Conservation (phyloP, 176 grass and related monocot species). For the Lolium multiflorum region DNA sequence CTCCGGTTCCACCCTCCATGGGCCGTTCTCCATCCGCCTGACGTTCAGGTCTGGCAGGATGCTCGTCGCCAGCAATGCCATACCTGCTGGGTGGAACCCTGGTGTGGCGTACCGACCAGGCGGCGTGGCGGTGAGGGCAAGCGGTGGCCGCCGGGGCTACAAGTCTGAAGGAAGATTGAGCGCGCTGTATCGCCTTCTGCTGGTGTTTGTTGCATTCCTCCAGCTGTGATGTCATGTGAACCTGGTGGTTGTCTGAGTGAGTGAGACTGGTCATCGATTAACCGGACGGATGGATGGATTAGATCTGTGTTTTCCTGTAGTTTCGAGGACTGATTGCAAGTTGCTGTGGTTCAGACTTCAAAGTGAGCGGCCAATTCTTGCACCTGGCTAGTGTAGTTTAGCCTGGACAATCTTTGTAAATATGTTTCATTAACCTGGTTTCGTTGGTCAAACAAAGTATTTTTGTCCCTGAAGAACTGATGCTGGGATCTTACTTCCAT, state of each 20-base stretch:
- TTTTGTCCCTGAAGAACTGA: neutral
- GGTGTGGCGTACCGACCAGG: conserved; percentile 44
- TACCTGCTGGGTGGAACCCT: conserved; percentile 52
- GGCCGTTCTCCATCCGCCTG: conserved; percentile 55
- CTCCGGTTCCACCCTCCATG: conserved; percentile 46
- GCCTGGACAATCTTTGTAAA: conserved; percentile 28
- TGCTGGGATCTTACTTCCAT: neutral
- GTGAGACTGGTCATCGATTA: neutral
- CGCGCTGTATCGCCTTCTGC: neutral
- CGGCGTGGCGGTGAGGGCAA: conserved; percentile 39
- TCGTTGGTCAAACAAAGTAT: neutral
- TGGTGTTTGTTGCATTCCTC: conserved; percentile 36
- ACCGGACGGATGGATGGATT: neutral
- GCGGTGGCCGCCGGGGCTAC: neutral
- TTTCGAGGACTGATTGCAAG: neutral
- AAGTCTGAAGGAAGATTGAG: neutral
- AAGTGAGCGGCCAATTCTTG: neutral
- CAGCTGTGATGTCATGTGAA: neutral
- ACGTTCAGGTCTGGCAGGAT: conserved; percentile 50
- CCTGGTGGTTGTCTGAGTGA: neutral
- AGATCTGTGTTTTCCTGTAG: conserved; percentile 26
- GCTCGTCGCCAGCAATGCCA: conserved; percentile 52
- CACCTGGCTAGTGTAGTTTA: conserved; percentile 1
- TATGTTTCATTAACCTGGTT: conserved; percentile 16
- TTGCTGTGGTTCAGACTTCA: neutral